A percentile compares a stretch with the other conserved stretches of the same genome.
Evolutionary conservation across 345 rosid species (phyloP).

Genomic region (Excoecaria cochinchinensis): DNA sequence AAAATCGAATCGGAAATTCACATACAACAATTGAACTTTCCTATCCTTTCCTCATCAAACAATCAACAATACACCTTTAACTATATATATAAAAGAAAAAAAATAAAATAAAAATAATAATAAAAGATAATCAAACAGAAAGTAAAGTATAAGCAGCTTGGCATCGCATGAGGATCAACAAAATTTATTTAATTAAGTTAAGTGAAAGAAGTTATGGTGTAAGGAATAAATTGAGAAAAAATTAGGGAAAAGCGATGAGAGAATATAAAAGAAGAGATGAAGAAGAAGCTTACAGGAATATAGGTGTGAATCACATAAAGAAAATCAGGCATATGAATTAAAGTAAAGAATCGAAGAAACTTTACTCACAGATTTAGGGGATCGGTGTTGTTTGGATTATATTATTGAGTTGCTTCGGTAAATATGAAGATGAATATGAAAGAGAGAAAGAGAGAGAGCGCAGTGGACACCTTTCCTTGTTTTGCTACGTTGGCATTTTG

Average conservation of each 20-base stretch:
- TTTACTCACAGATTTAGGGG: constrained; percentile 20
- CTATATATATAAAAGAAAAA: not conserved
- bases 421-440: no score
- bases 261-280: not conserved
- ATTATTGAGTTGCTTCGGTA: not conserved
- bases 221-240: not conserved
- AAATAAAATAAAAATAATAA: not conserved
- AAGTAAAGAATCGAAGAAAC: not conserved
- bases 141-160: no score
- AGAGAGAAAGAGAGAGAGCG: no score
- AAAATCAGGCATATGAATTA: not conserved
- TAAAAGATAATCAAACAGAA: not conserved
- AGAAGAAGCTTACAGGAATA: not conserved
- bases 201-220: not conserved
- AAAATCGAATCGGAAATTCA: not conserved
- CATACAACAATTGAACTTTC: not conserved
- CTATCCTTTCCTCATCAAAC: constrained; percentile 9
- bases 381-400: not conserved
- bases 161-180: not conserved
- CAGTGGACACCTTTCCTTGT: not conserved
- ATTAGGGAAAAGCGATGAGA: not conserved
- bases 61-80: not conserved
- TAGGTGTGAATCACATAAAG: not conserved
- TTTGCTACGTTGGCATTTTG: constrained; percentile 24
- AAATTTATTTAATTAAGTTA: not conserved